phyloP scores from a whole-genome alignment of 345 rosid species.

The Arabis alpina region DNA sequence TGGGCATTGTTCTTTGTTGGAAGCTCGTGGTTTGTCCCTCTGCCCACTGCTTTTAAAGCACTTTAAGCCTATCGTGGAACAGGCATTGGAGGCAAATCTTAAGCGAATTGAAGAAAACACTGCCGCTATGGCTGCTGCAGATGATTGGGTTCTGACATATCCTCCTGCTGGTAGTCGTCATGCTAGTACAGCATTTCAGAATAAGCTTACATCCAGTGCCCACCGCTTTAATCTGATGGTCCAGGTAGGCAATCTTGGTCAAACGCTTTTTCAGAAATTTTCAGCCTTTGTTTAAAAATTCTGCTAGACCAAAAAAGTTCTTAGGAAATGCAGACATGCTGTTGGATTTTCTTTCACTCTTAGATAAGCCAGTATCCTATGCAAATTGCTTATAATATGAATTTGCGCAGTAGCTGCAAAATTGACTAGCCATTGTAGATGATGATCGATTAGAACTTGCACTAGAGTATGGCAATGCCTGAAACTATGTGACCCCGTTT shows the following conservation, averaged over 20 bases:
- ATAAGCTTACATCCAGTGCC: conserved; percentile 93
- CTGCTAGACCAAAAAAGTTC: background rate
- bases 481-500: conserved; percentile 11
- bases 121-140: conserved; percentile 99
- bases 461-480: conserved; percentile 10
- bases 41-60: conserved; percentile 87
- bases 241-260: conserved; percentile 65
- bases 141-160: conserved; percentile 90
- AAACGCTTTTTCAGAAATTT: conserved; percentile 8
- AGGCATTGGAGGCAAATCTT: conserved; percentile 92
- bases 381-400: conserved; percentile 2
- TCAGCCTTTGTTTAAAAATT: conserved; percentile 8
- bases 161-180: conserved; percentile 71
- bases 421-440: conserved; percentile 19
- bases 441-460: conserved; percentile 20
- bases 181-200: conserved; percentile 75
- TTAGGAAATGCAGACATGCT: conserved; percentile 17
- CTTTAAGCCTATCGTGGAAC: conserved; percentile 97
- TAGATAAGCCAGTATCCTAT: conserved; percentile 5
- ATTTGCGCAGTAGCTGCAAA: conserved; percentile 10
- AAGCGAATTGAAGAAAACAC: conserved; percentile 98
- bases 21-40: conserved; percentile 92
- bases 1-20: conserved; percentile 98
- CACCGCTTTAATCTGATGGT: conserved; percentile 98
- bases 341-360: conserved; percentile 8